These are phyloP conservation scores for Spathaspora sp. DNA, from an alignment of 1,139 yeast species.

Conservation along the genomic window DNA sequence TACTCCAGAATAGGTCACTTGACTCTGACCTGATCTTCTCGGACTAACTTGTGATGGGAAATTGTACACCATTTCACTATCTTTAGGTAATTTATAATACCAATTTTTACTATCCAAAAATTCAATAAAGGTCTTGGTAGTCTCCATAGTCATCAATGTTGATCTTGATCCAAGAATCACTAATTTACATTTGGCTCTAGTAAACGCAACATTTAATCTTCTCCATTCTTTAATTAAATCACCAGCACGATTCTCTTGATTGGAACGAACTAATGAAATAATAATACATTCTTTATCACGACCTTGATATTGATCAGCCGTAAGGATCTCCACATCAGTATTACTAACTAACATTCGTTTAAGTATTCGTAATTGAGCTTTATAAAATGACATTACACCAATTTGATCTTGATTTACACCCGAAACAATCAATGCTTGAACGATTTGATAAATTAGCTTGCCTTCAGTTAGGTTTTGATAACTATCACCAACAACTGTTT, in stretches of 20 bases:
- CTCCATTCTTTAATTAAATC: slow-evolving; percentile 86
- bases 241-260: slow-evolving; percentile 66
- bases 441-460: slow-evolving; percentile 57
- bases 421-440: slow-evolving; percentile 53
- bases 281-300: slow-evolving; percentile 90
- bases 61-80: slow-evolving; percentile 40
- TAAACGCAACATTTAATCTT: slow-evolving; percentile 89
- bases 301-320: slow-evolving; percentile 97
- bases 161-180: slow-evolving; percentile 75
- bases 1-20: slow-evolving; percentile 13
- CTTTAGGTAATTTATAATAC: slow-evolving; percentile 55
- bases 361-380: slow-evolving; percentile 71
- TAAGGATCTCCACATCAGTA: slow-evolving; percentile 66
- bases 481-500: slow-evolving; percentile 58
- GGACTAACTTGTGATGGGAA: slow-evolving; percentile 14
- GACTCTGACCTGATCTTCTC: slow-evolving; percentile 3
- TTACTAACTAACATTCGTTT: slow-evolving; percentile 40
- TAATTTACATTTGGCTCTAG: slow-evolving; percentile 83
- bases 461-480: slow-evolving; percentile 76
- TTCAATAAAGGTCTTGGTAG: slow-evolving; percentile 61
- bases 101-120: slow-evolving; percentile 61
- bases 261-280: slow-evolving; percentile 83
- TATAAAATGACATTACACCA: slow-evolving; percentile 87
- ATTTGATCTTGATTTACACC: slow-evolving; percentile 63
- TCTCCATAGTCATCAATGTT: slow-evolving; percentile 57